Percentiles rank a stretch among this genome's conserved stretches.
These are phyloP conservation scores for Chalciporus sphaerocephalus DNA, from an alignment of 768 basidiomycete genomes.

Conservation along the genomic window DNA sequence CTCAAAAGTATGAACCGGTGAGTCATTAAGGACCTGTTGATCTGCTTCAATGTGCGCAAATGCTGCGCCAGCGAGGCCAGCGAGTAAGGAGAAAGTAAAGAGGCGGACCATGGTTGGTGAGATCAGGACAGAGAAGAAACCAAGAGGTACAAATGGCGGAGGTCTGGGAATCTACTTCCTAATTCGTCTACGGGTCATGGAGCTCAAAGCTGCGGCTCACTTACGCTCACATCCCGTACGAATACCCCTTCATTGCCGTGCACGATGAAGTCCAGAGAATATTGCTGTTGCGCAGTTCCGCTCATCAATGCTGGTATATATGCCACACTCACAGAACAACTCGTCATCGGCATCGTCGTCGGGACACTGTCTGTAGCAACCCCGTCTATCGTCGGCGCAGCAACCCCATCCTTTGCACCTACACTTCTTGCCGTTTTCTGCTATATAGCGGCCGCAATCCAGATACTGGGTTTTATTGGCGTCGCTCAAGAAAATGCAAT, in stretches of 20 bases:
- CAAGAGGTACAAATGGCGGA: constrained; percentile 14
- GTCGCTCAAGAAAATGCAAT: constrained; percentile 69
- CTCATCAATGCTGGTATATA: constrained; percentile 90
- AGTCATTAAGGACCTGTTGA: constrained; percentile 31
- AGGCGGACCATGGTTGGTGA: constrained; percentile 32
- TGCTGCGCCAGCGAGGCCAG: constrained; percentile 23
- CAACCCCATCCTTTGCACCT: constrained; percentile 72
- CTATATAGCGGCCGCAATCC: constrained; percentile 70
- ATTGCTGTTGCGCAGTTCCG: constrained; percentile 92
- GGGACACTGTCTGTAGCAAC: constrained; percentile 75
- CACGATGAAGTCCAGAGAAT: constrained; percentile 72
- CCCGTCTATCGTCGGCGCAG: constrained; percentile 81
- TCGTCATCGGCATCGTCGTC: constrained; percentile 57
- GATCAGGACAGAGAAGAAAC: constrained; percentile 15
- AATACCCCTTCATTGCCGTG: background rate
- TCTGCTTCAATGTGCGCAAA: constrained; percentile 22
- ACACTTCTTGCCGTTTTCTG: constrained; percentile 72
- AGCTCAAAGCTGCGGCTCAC: background rate
- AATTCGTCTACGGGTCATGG: constrained; percentile 2
- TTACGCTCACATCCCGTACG: background rate
- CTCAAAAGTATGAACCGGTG: constrained; percentile 34
- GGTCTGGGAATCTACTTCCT: constrained; percentile 22
- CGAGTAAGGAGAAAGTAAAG: constrained; percentile 24
- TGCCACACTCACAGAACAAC: constrained; percentile 70
- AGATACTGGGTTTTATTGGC: constrained; percentile 81